Percentiles rank a stretch among this genome's conserved stretches.
Conservation (phyloP, 139 green algal genomes). For the Raphidocelis subcapitata region DNA sequence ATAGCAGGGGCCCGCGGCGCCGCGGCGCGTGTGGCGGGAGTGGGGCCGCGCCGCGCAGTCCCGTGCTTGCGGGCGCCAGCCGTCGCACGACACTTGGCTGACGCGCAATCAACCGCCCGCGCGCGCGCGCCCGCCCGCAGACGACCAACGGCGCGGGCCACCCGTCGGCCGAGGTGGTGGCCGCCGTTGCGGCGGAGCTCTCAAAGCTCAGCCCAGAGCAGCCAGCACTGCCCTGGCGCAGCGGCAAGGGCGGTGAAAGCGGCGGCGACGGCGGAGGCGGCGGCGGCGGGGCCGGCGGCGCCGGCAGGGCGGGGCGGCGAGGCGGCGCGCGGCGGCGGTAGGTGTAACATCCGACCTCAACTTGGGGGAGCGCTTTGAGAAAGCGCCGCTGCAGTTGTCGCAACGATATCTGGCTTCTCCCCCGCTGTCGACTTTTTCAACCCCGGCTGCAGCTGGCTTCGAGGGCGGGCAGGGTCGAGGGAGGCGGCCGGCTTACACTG, state of each 20-base stretch:
- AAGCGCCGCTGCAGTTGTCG: no score
- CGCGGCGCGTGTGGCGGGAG: background rate
- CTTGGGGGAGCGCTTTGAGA: no score
- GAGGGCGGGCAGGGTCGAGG: no score
- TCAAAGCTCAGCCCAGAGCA: conserved; percentile 37
- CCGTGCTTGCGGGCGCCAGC: no score
- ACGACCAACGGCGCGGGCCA: conserved; percentile 11
- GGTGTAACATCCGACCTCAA: no score
- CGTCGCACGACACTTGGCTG: background rate
- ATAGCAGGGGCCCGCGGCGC: background rate
- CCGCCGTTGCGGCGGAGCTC: conserved; percentile 53
- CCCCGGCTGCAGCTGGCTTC: no score
- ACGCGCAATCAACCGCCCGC: background rate
- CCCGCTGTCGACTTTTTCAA: no score
- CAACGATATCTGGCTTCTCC: no score
- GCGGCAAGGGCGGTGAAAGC: background rate
- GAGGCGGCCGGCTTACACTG: no score
- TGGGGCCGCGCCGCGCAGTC: no score
- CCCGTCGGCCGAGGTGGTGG: conserved; percentile 34
- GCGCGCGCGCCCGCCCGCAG: conserved; percentile 17
- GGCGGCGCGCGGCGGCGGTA: background rate
- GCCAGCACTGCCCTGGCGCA: conserved; percentile 46
- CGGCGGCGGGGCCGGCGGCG: background rate
- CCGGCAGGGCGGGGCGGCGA: background rate
- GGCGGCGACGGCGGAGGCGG: no score